phyloP scores from a whole-genome alignment of 2,329 filamentous ascomycete genomes.

The Malbranchea cinnamomea region DNA sequence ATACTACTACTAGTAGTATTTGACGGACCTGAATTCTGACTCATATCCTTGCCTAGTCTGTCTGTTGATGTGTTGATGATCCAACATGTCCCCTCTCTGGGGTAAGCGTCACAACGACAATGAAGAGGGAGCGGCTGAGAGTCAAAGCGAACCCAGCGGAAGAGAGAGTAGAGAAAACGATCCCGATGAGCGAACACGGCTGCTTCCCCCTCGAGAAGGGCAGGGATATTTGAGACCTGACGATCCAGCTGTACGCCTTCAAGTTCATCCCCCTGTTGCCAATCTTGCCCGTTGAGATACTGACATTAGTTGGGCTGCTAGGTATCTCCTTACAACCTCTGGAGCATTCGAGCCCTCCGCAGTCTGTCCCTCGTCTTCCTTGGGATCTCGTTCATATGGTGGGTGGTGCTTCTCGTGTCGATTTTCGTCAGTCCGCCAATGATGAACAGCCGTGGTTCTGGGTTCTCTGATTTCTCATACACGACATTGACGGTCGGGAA shows the following conservation, averaged over 20 bases:
- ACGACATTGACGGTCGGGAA: slow-evolving; percentile 64
- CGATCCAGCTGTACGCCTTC: slow-evolving; percentile 55
- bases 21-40: too few species aligned
- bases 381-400: slow-evolving; percentile 71
- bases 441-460: slow-evolving; percentile 75
- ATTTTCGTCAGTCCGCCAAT: slow-evolving; percentile 82
- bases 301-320: slow-evolving; percentile 9
- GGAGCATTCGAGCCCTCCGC: slow-evolving; percentile 69
- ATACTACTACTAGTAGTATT: too few species aligned
- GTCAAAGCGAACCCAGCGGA: slow-evolving; percentile 5
- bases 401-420: slow-evolving; percentile 75
- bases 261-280: not conserved
- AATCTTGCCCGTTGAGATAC: not conserved
- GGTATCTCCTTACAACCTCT: slow-evolving; percentile 86
- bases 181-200: slow-evolving; percentile 46
- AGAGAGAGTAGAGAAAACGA: slow-evolving; percentile 18
- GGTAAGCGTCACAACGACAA: slow-evolving; percentile 6
- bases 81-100: slow-evolving; percentile 16
- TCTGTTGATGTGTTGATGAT: too few species aligned
- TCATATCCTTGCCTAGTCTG: too few species aligned
- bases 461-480: slow-evolving; percentile 79
- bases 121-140: slow-evolving; percentile 3
- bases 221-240: slow-evolving; percentile 56
- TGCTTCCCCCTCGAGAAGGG: slow-evolving; percentile 54
- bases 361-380: slow-evolving; percentile 66